Percentiles rank a stretch among this genome's conserved stretches.
These are phyloP conservation scores for Lagerstroemia speciosa DNA, from an alignment of 345 rosid species.

Conservation along the genomic window DNA sequence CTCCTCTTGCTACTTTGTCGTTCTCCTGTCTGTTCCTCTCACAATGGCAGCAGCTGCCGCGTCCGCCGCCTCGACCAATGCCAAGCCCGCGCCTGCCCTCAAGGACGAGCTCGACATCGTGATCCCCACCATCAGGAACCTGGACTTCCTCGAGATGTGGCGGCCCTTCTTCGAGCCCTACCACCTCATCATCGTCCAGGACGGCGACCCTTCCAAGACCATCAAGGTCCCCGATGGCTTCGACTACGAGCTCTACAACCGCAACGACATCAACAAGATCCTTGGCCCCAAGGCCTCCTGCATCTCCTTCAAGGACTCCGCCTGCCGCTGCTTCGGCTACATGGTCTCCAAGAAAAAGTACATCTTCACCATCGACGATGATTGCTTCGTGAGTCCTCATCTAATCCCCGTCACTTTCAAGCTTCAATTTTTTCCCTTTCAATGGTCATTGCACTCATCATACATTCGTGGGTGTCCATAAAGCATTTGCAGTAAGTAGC, in stretches of 20 bases:
- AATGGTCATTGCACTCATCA: too few species aligned
- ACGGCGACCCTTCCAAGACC: constrained; percentile 82
- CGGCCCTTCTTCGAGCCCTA: constrained; percentile 90
- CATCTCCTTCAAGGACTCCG: constrained; percentile 92
- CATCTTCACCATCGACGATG: constrained; percentile 91
- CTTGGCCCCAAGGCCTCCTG: constrained; percentile 91
- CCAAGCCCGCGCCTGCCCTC: constrained; percentile 12
- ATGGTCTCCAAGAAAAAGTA: constrained; percentile 98
- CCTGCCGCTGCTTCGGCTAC: constrained; percentile 94
- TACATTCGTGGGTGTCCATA: too few species aligned
- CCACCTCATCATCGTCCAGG: constrained; percentile 91
- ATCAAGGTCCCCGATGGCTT: constrained; percentile 83
- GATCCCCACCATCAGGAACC: constrained; percentile 84
- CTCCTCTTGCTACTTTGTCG: too few species aligned
- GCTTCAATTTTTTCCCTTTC: too few species aligned
- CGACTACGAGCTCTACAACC: constrained; percentile 84
- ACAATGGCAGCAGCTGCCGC: too few species aligned
- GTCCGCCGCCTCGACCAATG: too few species aligned
- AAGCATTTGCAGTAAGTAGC: too few species aligned
- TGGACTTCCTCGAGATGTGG: constrained; percentile 97
- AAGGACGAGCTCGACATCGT: constrained; percentile 89
- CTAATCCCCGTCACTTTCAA: not conserved
- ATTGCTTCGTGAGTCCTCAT: constrained; percentile 95
- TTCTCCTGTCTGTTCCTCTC: too few species aligned
- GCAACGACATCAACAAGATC: constrained; percentile 78